Evolutionary conservation across 2,329 filamentous ascomycete genomes (phyloP).

Genomic region (Calonectria leucothoes): DNA sequence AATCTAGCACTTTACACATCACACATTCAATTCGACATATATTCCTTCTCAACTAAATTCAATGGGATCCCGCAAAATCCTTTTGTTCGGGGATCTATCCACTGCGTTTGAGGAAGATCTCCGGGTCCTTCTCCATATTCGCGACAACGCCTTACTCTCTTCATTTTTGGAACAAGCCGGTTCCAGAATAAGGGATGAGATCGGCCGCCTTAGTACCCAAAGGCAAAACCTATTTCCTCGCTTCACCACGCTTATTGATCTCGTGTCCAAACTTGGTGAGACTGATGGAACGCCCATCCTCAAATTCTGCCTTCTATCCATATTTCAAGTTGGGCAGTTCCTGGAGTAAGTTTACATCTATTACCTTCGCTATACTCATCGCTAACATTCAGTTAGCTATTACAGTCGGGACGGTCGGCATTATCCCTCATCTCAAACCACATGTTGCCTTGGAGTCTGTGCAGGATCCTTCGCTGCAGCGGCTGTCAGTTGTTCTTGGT

Average conservation of each 20-base stretch:
- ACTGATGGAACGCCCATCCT: constrained; percentile 31
- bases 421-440: constrained; percentile 34
- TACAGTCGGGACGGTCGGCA: constrained; percentile 26
- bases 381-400: constrained; percentile 12
- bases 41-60: background rate
- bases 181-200: constrained; percentile 34
- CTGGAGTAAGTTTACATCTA: constrained; percentile 32
- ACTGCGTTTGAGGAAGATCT: constrained; percentile 36
- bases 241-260: constrained; percentile 43
- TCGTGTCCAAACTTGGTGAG: constrained; percentile 34
- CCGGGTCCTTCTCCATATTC: constrained; percentile 32
- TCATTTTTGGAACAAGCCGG: constrained; percentile 40
- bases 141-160: constrained; percentile 35
- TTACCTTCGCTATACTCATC: background rate
- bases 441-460: constrained; percentile 38
- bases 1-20: background rate
- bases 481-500: constrained; percentile 37
- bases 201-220: constrained; percentile 28
- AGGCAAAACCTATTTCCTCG: constrained; percentile 38
- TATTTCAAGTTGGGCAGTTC: constrained; percentile 40
- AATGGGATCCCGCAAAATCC: constrained; percentile 24
- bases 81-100: constrained; percentile 42
- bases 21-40: background rate
- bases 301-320: constrained; percentile 35
- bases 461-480: constrained; percentile 42